Evolutionary conservation across 176 grass and related monocot genomes (phyloP), one percentile per base, ranked within the genome.

Genomic region (Saccharum spontaneum): DNA sequence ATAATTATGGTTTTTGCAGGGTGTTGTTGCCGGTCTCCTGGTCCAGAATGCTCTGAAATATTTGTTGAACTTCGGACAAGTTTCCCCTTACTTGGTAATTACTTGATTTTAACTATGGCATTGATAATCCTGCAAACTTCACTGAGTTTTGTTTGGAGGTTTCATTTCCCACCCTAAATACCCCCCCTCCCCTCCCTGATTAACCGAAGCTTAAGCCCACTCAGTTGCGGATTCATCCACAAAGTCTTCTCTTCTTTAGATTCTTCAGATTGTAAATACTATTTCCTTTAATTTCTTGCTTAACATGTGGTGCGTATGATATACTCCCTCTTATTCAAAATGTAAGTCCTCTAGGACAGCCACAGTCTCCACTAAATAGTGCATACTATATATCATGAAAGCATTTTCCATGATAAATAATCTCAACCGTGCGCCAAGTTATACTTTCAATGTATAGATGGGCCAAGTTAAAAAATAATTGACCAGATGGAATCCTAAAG

Each of bases 31-130:
- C 30, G 97, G 91, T 81, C 93, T 98, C 24, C 80, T 98, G 26
- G 91, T 95, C 41, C 97, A 98, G 89, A 98, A 98, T 93, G 24
- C 93, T 63, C 80, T 98, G 37, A 98, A 98, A 85, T 98, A 94
- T 90, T 79, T 98, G 44, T 80, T 98, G 77, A 98, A 98, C 63
- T 98, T 98, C 84, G 97, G 97, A 60, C 84, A 98, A 94, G 93
- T 98, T 92, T 94, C 97, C 26, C 91, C 90, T 52, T 98, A 98
- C 62, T 89, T 95, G 93, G 97, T 98, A 94, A 91, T 66, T 89
- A 46, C 80, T 60, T 80, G 31, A 75, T 22, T 73, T 71, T 67
- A 60, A 44, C 55, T 67, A 14, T 78, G 18, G 16, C 38, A 20
- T 40, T 66, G 17, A 12, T 80, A 16, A 40, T 75, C 17, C 28